Evolutionary conservation across 192 early-diverging fungal species (phyloP), one percentile per base, ranked within the genome.

Genomic region (Thamnidium elegans): DNA sequence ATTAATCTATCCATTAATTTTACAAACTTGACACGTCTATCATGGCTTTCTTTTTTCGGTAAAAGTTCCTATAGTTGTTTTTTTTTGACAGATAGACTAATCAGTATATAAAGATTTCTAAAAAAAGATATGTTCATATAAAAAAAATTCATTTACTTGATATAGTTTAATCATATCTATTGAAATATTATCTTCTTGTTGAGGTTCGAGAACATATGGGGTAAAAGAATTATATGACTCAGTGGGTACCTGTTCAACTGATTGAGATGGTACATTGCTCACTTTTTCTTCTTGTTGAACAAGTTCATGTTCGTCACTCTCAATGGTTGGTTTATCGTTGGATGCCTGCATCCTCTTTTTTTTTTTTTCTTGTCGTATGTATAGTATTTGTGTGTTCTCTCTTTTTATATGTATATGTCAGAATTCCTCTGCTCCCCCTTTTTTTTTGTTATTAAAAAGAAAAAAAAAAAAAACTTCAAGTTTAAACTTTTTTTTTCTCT

Each of bases 1-100:
- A 98, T 65, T 10, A 98, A 86, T 4, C 71, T 65, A 26, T 95
- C 86, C 59, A 98, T 85, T 73, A 96, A 96, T 11, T 81, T 73
- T 21, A 94, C 83, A 72, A 95, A 88, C 44, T 77, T 56, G 20
- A 74, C 76, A 58, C 92, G 81, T 31, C 80, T 67, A 45, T 86
- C 76, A 52, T 87, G 79, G 67, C 88, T 89, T 50, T 89, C 87
- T 10, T 82, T 79, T 6, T 85, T 84, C 6, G 90, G 88, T 17
- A 88, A 78, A 60, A 90, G 68, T 60, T 59, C 69, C 78, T 80
- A 68, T 45, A 58, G n/a, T n/a, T n/a, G n/a, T 30, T 21, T 36
- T 36, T 36, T 36, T 39, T 39, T 39, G 36, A 39, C 36, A 39
- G 14, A 8, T 13, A n/a, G n/a, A n/a, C n/a, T n/a, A 20, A 6